phyloP scores from a whole-genome alignment of 768 basidiomycete species.

The Rossbeevera mucosa region DNA sequence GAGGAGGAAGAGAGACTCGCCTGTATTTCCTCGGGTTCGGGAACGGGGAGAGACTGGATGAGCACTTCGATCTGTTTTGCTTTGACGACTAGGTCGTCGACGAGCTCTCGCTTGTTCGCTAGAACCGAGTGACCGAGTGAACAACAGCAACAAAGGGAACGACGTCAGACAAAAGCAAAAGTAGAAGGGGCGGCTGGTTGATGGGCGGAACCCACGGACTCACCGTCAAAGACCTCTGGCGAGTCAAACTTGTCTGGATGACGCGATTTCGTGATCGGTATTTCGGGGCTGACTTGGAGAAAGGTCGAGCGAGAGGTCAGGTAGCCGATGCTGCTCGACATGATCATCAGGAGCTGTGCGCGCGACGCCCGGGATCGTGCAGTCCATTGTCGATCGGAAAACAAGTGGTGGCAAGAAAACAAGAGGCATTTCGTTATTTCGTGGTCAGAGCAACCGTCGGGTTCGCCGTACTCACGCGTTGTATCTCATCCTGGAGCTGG shows the following conservation, averaged over 20 bases:
- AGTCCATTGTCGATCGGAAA: neutral
- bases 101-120: slow-evolving; percentile 85
- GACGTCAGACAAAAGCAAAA: neutral
- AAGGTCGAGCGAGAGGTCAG: slow-evolving; percentile 75
- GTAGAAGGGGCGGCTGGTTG: neutral
- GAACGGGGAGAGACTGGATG: slow-evolving; percentile 72
- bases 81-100: slow-evolving; percentile 75
- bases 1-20: slow-evolving; percentile 25
- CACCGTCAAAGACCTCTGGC: slow-evolving; percentile 74
- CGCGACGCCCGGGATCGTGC: neutral
- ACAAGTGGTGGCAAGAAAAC: neutral
- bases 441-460: slow-evolving; percentile 8
- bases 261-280: slow-evolving; percentile 82
- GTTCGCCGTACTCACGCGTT: slow-evolving; percentile 49
- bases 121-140: neutral
- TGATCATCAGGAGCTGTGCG: slow-evolving; percentile 77
- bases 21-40: slow-evolving; percentile 75
- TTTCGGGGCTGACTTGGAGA: slow-evolving; percentile 67
- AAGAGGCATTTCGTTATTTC: neutral
- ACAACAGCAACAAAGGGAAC: neutral
- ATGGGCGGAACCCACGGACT: neutral
- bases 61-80: slow-evolving; percentile 87
- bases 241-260: slow-evolving; percentile 67
- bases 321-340: slow-evolving; percentile 79
- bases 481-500: slow-evolving; percentile 91